Evolutionary conservation across 176 grass and related monocot genomes (phyloP).

Genomic region (Pontederia crassipes): DNA sequence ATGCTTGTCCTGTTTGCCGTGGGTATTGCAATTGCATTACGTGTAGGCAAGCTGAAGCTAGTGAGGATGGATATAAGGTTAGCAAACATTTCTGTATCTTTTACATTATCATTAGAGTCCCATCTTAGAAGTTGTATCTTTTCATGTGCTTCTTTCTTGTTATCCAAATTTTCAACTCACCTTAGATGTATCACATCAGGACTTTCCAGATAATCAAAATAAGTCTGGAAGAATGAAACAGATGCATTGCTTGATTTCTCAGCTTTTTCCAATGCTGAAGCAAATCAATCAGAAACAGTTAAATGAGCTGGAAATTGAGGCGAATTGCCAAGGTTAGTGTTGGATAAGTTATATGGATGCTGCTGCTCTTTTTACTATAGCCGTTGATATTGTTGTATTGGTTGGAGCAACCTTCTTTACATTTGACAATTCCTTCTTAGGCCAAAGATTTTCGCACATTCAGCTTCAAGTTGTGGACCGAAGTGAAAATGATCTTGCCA

Average conservation of each 20-base stretch:
- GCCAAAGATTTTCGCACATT: constrained; percentile 52
- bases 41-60: constrained; percentile 34
- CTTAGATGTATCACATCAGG: constrained; percentile 22
- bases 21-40: constrained; percentile 53
- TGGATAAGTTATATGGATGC: not conserved
- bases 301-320: constrained; percentile 88
- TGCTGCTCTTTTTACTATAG: not conserved
- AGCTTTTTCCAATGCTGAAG: constrained; percentile 60
- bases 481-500: constrained; percentile 34
- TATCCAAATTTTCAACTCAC: not conserved
- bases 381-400: not conserved
- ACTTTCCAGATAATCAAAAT: constrained; percentile 27
- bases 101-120: constrained; percentile 2
- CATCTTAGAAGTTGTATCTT: constrained; percentile 14
- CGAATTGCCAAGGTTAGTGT: constrained; percentile 71
- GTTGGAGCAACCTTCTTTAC: constrained; percentile 10
- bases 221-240: constrained; percentile 55
- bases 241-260: constrained; percentile 58
- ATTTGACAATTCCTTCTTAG: constrained; percentile 32
- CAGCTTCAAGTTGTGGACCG: constrained; percentile 67
- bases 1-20: constrained; percentile 59
- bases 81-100: constrained; percentile 6
- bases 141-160: constrained; percentile 17
- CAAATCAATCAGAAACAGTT: constrained; percentile 70
- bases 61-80: constrained; percentile 40